Base-by-base conservation (phyloP, 2,329 filamentous ascomycete species). In the Fusarium nematophilum region DNA sequence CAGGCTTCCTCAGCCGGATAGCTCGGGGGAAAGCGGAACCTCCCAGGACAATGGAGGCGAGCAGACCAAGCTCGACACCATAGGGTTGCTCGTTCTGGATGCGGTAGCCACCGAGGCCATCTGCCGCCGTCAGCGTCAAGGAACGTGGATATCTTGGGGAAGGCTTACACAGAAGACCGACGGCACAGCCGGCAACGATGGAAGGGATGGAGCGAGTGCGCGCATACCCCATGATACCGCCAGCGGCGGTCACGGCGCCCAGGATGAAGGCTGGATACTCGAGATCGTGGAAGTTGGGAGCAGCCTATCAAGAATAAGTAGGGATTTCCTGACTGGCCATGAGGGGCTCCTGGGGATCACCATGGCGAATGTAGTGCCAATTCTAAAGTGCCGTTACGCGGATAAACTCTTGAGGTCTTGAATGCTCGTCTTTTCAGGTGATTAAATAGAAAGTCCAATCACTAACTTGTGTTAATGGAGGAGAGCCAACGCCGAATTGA, bases 171-270 rank as follows among this genome's bases (percentile, higher is more conserved):
- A 87, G 73, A 11, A 82, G 66, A 43, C 95, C 95, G 64, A 99
- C 93, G 27, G 89, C 88, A 65, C 92, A 81, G 46, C 95, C 95
- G 11, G 95, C 95, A 10, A 86, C 87, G 66, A 98, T 83, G 10
- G 93, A 97, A 30, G 94, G 94, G 43, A 97, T 75, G 18, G 93
- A 98, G 55, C 92, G 86, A 1, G 93, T 95, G 73, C 89, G 88
- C 37, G 89, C 81, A 77, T 92, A 99, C 72, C 95, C 95, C 72
- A 91, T 90, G 57, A 91, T 89, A 63, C 95, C 95, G 68, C 95
- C 95, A 53, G 90, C 84, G 45, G 93, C 92, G 54, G 93, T 97
- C 55, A 98, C 83, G 62, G 87, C 83, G 58, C 90, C 91, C 70
- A 98, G 87, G 70, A 91, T 74, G 75, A 89, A 91, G 62, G 94